Evolutionary conservation across 2,329 filamentous ascomycete genomes (phyloP), one percentile per base, ranked within the genome.

Genomic region (Lachnellula suecica): DNA sequence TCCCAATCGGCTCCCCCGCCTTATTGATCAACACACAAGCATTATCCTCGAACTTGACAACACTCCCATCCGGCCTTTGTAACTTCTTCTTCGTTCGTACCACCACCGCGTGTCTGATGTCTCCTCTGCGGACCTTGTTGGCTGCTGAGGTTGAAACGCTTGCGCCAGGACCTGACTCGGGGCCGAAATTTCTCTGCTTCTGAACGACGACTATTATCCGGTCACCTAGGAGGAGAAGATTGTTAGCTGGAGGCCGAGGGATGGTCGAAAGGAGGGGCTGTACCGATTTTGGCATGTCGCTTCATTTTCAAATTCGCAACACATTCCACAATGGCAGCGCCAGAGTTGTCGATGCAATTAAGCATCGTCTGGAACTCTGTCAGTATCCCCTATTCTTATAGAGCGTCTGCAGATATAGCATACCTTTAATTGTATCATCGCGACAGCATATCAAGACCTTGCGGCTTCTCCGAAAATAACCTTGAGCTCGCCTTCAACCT

Each of bases 261-360:
- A 51, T 29, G 31, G 47, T 29, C 25, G 34, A 22, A n/a, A 23
- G 19, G 51, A 44, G 51, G 8, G 27, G 42, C 60, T 80, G 66
- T 81, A 96, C 92, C 94, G 68, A 99, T 92, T 68, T 86, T 87
- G 54, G 93, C 94, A 66, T 87, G 84, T 62, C 85, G 79, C 77
- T 97, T 96, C 77, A 93, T 94, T 68, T 90, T 90, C 66, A 99
- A 79, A 58, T 97, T 88, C 70, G 93, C 88, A 71, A 88, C 89
- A 76, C 94, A 99, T 78, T 99, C 94, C 75, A 97, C 94, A 62
- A 99, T 81, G 66, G 94, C 92, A 63, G 94, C 94, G 70, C 94
- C 94, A 61, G 94, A 97, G 79, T 69, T 99, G 87, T 99, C 94
- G 84, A 99, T 97, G 86, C 94, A 97, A 76, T 94, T 97, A 66